A percentile compares a stretch with the other conserved stretches of the same genome.
These are phyloP conservation scores for Thelephora terrestris DNA, from an alignment of 1,284 basidiomycete species.

Conservation along the genomic window DNA sequence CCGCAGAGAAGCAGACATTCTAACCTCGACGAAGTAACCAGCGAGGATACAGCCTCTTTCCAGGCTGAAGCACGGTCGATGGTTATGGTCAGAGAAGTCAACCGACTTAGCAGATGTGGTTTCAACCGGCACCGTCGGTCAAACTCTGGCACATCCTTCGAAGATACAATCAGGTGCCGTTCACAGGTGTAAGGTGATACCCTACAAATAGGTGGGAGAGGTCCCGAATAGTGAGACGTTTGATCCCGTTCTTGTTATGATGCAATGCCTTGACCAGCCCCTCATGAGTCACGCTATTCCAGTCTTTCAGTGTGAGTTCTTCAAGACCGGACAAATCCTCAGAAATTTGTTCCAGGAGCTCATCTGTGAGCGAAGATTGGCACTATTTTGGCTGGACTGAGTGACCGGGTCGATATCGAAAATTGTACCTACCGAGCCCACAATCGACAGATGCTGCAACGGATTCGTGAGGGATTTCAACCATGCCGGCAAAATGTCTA, in stretches of 20 bases:
- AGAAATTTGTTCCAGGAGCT: slow-evolving; percentile 36
- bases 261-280: slow-evolving; percentile 44
- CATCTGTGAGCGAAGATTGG: slow-evolving; percentile 47
- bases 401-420: background rate
- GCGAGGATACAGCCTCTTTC: slow-evolving; percentile 30
- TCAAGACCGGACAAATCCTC: slow-evolving; percentile 39
- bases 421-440: slow-evolving; percentile 47
- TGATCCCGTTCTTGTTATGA: slow-evolving; percentile 33
- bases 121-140: slow-evolving; percentile 26
- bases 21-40: slow-evolving; percentile 41
- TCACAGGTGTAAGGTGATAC: slow-evolving; percentile 5
- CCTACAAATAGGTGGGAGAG: slow-evolving; percentile 51
- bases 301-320: slow-evolving; percentile 51
- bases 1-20: slow-evolving; percentile 41
- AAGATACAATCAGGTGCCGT: background rate
- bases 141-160: slow-evolving; percentile 44
- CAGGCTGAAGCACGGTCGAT: slow-evolving; percentile 31
- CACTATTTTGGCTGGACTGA: slow-evolving; percentile 25
- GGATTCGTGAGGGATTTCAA: slow-evolving; percentile 30
- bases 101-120: slow-evolving; percentile 27
- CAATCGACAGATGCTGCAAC: slow-evolving; percentile 45
- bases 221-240: slow-evolving; percentile 50
- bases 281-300: slow-evolving; percentile 52
- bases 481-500: slow-evolving; percentile 42
- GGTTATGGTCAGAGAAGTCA: slow-evolving; percentile 52